Percentiles rank a stretch among this genome's conserved stretches.
Conservation (phyloP, 31 red algal genomes). For the Porphyra umbilicalis region DNA sequence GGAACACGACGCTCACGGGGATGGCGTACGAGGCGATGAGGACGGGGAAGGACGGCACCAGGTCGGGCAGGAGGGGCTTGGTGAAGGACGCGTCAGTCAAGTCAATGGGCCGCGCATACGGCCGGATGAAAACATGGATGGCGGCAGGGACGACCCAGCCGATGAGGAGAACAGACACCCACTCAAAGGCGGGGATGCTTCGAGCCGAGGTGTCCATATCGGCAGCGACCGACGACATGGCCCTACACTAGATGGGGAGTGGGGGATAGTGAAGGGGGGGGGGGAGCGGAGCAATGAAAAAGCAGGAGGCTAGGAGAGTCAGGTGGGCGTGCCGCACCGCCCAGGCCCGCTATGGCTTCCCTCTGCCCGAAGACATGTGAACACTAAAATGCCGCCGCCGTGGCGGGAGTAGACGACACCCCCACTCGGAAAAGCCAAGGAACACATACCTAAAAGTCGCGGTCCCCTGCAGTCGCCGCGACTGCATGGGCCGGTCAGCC, state of each 20-base stretch:
- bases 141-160: conserved; percentile 1
- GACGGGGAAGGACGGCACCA: background rate
- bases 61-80: background rate
- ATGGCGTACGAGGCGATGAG: background rate
- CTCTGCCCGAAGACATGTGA: too few species aligned
- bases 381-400: too few species aligned
- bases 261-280: background rate
- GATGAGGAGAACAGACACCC: background rate
- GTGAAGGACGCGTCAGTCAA: background rate
- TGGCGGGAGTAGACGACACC: too few species aligned
- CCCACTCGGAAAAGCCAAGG: too few species aligned
- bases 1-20: background rate
- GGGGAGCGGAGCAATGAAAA: background rate
- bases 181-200: background rate
- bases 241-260: background rate
- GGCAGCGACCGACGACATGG: background rate
- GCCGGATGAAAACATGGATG: conserved; percentile 1
- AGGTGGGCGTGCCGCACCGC: too few species aligned
- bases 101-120: background rate
- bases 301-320: too few species aligned
- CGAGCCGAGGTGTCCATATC: background rate
- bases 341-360: too few species aligned
- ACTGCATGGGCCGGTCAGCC: background rate
- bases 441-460: too few species aligned
- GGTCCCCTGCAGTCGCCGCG: background rate